Evolutionary conservation across 352 stramenopile genomes (phyloP), one percentile per base, ranked within the genome.

Genomic region (Phytophthora sansomeana): DNA sequence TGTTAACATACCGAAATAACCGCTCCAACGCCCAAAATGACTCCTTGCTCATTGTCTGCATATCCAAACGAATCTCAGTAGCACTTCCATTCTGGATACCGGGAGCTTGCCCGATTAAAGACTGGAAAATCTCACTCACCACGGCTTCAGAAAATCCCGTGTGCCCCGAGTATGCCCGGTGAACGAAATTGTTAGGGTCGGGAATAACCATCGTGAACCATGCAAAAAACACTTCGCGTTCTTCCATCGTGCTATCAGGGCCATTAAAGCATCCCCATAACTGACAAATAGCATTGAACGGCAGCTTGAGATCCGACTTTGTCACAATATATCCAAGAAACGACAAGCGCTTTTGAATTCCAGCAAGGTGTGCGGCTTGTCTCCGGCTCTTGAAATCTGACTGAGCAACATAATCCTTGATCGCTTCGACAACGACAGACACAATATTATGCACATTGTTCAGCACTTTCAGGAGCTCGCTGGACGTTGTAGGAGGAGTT

Each of bases 241-340:
- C 78, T 52, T 79, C 69, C 21, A 64, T 52, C 0, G 64, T 77
- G 35, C 56, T 85, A 16, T 77, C 48, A 5, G 68, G 26, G 14
- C 48, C 58, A 29, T 74, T 75, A 41, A 93, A 92, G 42, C 79
- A 92, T 1, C 49, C 48, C 83, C 79, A 94, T 17, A 95, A 56
- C 39, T 83, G 67, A 24, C 78, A 74, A 5, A 94, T 69, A 43
- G 86, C 62, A n/a, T 80, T 64, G 33, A 83, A 90, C 51, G 83
- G 69, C 44, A 96, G 52, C 49, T 88, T 82, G 21, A 96, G 60
- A 42, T 91, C 81, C 1, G 83, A 91, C 21, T 85, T 84, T 1
- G 81, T 96, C 26, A 92, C 72, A 14, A 95, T 69, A 58, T 91
- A 96, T 8, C 75, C 75, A 17, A 96, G 77, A 69, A 95, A 96